A percentile compares a stretch with the other conserved stretches of the same genome.
Evolutionary conservation across 2,329 filamentous ascomycete genomes (phyloP).

Genomic region (Hymenoscyphus fructigenus): DNA sequence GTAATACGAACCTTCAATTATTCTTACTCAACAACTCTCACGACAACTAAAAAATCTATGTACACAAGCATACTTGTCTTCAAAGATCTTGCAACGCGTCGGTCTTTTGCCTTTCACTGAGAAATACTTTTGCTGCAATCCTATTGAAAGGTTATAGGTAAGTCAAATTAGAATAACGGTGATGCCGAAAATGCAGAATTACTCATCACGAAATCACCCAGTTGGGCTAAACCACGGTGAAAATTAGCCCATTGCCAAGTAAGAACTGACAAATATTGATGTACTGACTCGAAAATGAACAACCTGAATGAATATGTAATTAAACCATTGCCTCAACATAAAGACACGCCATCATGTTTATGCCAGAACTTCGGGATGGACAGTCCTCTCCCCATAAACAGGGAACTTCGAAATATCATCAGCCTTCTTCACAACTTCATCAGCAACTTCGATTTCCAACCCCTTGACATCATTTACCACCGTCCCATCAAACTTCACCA

Average conservation of each 20-base stretch:
- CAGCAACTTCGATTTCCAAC: conserved; percentile 8
- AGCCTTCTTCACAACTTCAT: conserved; percentile 8
- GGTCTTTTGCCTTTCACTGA: no score
- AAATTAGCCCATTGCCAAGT: not conserved
- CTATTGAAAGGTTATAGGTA: no score
- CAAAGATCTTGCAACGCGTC: no score
- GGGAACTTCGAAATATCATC: conserved; percentile 10
- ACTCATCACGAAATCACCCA: not conserved
- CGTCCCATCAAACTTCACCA: conserved; percentile 21
- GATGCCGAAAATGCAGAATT: not conserved
- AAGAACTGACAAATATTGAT: not conserved
- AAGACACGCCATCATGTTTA: not conserved
- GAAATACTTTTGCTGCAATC: no score
- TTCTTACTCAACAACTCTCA: no score
- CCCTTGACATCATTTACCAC: not conserved
- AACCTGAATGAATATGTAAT: no score
- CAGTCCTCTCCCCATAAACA: conserved; percentile 11
- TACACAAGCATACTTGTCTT: no score
- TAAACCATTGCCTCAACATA: no score
- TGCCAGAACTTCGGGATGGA: conserved; percentile 6
- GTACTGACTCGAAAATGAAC: no score
- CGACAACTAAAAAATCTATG: no score
- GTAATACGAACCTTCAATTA: no score
- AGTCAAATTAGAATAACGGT: no score
- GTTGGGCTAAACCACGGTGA: not conserved